Base-by-base conservation (phyloP, 257 asterid species). In the Coffea eugenioides region DNA sequence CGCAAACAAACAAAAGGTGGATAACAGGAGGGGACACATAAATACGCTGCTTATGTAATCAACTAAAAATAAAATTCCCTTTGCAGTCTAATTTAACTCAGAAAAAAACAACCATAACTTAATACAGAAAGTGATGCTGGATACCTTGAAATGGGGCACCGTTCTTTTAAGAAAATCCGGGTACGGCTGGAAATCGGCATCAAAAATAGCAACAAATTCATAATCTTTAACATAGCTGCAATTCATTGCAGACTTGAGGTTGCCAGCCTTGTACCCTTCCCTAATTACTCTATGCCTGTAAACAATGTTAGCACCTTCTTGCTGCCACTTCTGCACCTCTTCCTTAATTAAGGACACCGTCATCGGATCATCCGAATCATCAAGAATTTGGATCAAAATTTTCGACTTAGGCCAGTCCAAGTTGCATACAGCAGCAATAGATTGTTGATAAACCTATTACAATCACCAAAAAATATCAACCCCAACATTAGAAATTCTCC, bases 241-340 rank as follows among this genome's bases (percentile, higher is more conserved):
- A 72, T 81, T 88, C 99, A 95, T 95, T 77, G 98, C 98, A 45
- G 97, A 92, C 80, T 93, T 95, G 10, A 95, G 94, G 84, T 95
- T 95, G 61, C 99, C 99, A 20, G 98, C 99, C 78, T 95, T 95
- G 67, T 95, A 95, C 52, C 99, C 99, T 36, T 95, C 98, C 73
- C 99, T 87, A 54, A 91, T 87, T 80, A 92, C 98, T 73, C 99
- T 89, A 79, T 92, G 98, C 73, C 98, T 85, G 84, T 95, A 95
- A 1, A 93, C 77, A 74, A 95, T 95, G 87, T 92, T 93, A 77
- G 88, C 96, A 81, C 91, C 98, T 43, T 87, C 91, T 20, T 87
- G 86, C 83, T 90, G 94, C 99, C 99, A 95, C 82, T 91, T 93
- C 7, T 86, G 86, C 61, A 95, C 98, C 86, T 95, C 99, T 61